Conservation (phyloP, 805 yeast species). For the Clavispora carvajalis region DNA sequence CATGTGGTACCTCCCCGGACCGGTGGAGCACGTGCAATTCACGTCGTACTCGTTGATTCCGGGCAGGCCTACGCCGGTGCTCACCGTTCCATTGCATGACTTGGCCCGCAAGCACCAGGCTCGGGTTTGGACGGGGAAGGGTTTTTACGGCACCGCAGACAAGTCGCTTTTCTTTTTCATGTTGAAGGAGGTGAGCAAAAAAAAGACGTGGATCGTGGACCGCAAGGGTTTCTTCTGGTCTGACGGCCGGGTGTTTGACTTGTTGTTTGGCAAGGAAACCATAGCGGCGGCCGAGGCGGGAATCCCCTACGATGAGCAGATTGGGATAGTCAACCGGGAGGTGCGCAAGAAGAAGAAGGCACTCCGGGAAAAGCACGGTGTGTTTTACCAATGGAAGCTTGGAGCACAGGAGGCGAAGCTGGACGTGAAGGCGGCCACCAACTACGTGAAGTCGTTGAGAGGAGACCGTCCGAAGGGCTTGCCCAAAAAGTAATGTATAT, state of each 20-base stretch:
- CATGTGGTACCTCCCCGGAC: conserved; percentile 70
- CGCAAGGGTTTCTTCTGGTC: conserved; percentile 91
- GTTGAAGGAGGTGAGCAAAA: conserved; percentile 46
- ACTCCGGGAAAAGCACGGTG: conserved; percentile 50
- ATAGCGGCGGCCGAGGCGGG: conserved; percentile 74
- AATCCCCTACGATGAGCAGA: conserved; percentile 54
- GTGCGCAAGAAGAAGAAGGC: conserved; percentile 45
- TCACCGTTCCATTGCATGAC: conserved; percentile 55
- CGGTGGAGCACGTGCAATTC: conserved; percentile 51
- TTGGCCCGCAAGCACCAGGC: conserved; percentile 54
- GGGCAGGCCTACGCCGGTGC: conserved; percentile 69
- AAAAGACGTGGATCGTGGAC: conserved; percentile 72
- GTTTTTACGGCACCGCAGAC: conserved; percentile 80
- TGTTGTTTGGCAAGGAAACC: conserved; percentile 73
- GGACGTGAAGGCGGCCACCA: conserved; percentile 21
- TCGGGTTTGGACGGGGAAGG: conserved; percentile 81
- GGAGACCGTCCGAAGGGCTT: conserved; percentile 7
- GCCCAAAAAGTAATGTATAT: conserved; percentile 12
- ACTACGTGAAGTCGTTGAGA: conserved; percentile 17
- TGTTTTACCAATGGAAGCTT: conserved; percentile 54
- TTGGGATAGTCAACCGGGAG: conserved; percentile 44
- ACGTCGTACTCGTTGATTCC: conserved; percentile 76
- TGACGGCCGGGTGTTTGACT: conserved; percentile 81
- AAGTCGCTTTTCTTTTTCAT: conserved; percentile 69
- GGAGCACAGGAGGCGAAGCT: conserved; percentile 27